These are phyloP conservation scores for Kodamaea fukazawae DNA, from an alignment of 805 yeast genomes.

Conservation along the genomic window DNA sequence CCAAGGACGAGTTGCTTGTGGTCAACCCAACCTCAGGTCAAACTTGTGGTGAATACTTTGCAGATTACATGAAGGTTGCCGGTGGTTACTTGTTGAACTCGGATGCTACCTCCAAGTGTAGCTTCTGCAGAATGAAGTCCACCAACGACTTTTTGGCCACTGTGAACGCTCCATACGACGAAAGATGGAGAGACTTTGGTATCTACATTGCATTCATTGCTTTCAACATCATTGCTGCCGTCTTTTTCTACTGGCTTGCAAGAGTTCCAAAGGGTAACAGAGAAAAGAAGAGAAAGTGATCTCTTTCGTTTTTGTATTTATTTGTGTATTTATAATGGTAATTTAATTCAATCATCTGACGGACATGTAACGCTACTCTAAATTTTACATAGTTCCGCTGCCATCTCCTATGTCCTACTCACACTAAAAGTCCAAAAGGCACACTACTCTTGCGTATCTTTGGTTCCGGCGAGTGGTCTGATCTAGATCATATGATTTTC, in stretches of 20 bases:
- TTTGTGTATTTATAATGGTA: neutral
- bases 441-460: neutral
- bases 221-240: conserved; percentile 31
- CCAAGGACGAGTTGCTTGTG: conserved; percentile 24
- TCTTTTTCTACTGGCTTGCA: conserved; percentile 54
- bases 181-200: conserved; percentile 69
- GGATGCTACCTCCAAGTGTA: conserved; percentile 46
- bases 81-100: conserved; percentile 62
- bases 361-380: neutral
- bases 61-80: conserved; percentile 34
- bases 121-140: conserved; percentile 47
- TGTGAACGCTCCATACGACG: conserved; percentile 41
- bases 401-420: too few relatives aligned
- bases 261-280: conserved; percentile 59
- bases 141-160: conserved; percentile 60
- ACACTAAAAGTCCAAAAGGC: too few relatives aligned
- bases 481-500: conserved; percentile 2
- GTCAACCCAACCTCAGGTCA: conserved; percentile 49
- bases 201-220: conserved; percentile 41
- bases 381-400: too few relatives aligned
- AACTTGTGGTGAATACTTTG: conserved; percentile 62
- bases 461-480: neutral
- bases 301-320: neutral
- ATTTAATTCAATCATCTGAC: neutral
- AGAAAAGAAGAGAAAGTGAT: conserved; percentile 13